Percentiles rank a stretch among this genome's conserved stretches.
Conservation (phyloP, 768 basidiomycete species). For the Trametes coccinea region DNA sequence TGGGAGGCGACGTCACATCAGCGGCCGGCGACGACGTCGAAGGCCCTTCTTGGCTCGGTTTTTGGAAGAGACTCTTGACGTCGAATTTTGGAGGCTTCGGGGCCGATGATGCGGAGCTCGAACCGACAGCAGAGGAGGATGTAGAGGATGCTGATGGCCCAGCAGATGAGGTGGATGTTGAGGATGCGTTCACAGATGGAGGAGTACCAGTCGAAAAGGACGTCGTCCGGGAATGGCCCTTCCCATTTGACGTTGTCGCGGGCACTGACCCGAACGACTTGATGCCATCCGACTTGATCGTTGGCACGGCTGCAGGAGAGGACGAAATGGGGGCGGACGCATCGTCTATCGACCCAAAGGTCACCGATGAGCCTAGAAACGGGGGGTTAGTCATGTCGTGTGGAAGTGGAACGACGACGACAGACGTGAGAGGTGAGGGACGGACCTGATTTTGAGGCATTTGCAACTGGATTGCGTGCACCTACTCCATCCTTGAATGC, state of each 20-base stretch:
- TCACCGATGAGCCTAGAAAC: conserved; percentile 61
- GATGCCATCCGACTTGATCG: conserved; percentile 67
- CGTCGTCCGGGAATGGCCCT: conserved; percentile 34
- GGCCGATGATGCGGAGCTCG: conserved; percentile 39
- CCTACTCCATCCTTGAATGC: conserved; percentile 81
- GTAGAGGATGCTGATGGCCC: conserved; percentile 25
- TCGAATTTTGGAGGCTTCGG: conserved; percentile 44
- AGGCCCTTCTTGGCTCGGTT: conserved; percentile 31
- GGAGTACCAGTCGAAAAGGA: conserved; percentile 41
- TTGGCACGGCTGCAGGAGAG: conserved; percentile 69
- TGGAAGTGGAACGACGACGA: not conserved
- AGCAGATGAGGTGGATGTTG: conserved; percentile 27
- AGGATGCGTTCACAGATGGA: conserved; percentile 3
- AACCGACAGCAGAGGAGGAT: conserved; percentile 20
- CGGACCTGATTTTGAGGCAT: conserved; percentile 67
- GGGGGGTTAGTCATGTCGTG: conserved; percentile 1
- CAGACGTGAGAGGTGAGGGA: conserved; percentile 5
- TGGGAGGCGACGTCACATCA: conserved; percentile 58
- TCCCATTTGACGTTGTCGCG: conserved; percentile 59
- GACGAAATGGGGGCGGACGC: conserved; percentile 74
- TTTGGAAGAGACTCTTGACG: conserved; percentile 64
- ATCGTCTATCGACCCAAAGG: conserved; percentile 91
- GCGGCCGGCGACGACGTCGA: conserved; percentile 31
- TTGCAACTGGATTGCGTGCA: conserved; percentile 57
- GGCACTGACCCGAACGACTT: conserved; percentile 83